These are phyloP conservation scores for Cytospora leucostoma DNA, from an alignment of 2,329 filamentous ascomycete species.

Conservation along the genomic window DNA sequence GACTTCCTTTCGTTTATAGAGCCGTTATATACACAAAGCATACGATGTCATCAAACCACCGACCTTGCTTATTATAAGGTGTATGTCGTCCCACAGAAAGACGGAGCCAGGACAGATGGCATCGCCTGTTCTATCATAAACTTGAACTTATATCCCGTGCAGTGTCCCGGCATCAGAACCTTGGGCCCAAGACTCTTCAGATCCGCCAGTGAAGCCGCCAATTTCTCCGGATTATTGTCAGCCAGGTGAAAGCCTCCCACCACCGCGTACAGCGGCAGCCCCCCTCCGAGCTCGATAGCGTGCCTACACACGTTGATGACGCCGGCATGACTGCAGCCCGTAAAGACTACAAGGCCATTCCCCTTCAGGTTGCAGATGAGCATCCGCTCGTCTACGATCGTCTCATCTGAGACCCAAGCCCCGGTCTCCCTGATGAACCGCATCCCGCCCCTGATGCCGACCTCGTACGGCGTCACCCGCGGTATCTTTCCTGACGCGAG, in stretches of 20 bases:
- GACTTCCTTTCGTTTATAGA: too few relatives aligned
- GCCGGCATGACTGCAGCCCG: conserved; percentile 57
- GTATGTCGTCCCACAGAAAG: conserved; percentile 50
- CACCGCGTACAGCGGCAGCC: conserved; percentile 49
- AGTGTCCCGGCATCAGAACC: conserved; percentile 56
- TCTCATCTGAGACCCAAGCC: conserved; percentile 50
- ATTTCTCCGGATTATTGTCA: conserved; percentile 44
- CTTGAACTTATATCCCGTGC: conserved; percentile 58
- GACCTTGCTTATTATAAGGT: conserved; percentile 6
- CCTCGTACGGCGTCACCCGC: conserved; percentile 50
- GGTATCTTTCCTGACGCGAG: conserved; percentile 57
- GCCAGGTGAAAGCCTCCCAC: conserved; percentile 58
- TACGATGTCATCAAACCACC: background rate
- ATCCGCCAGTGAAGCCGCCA: conserved; percentile 49
- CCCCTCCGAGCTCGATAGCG: conserved; percentile 43
- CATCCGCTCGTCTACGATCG: conserved; percentile 54
- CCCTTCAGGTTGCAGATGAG: conserved; percentile 55
- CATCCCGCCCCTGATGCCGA: conserved; percentile 47
- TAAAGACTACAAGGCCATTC: conserved; percentile 56
- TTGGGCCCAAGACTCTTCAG: conserved; percentile 49
- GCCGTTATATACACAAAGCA: too few relatives aligned
- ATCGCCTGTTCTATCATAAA: conserved; percentile 53
- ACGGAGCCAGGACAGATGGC: conserved; percentile 51
- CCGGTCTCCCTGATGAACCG: conserved; percentile 42
- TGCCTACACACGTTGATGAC: conserved; percentile 54